phyloP scores from a whole-genome alignment of 2,329 filamentous ascomycete species.

The Claviceps citrina region DNA sequence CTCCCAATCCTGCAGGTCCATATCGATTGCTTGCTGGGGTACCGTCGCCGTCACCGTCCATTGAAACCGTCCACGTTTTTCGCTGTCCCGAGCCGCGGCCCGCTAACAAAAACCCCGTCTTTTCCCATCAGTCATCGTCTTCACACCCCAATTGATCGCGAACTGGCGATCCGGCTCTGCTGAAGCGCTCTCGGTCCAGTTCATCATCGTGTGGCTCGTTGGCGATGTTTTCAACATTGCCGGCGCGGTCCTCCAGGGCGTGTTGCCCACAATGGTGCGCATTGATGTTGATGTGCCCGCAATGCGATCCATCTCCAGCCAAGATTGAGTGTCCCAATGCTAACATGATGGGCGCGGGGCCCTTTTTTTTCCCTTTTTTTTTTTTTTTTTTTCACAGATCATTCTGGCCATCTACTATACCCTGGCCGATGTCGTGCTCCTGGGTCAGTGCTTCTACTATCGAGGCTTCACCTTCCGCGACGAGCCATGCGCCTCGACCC shows the following conservation, averaged over 20 bases:
- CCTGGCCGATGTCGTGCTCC: slow-evolving; percentile 73
- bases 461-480: slow-evolving; percentile 60
- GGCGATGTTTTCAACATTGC: slow-evolving; percentile 96
- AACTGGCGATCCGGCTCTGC: slow-evolving; percentile 77
- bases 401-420: slow-evolving; percentile 93
- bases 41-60: slow-evolving; percentile 11
- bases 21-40: slow-evolving; percentile 88
- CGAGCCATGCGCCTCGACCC: slow-evolving; percentile 26
- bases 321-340: too few species aligned
- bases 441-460: slow-evolving; percentile 91
- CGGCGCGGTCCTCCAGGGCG: slow-evolving; percentile 78
- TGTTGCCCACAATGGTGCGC: slow-evolving; percentile 75
- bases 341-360: too few species aligned
- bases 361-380: not conserved
- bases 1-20: slow-evolving; percentile 42
- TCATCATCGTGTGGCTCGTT: slow-evolving; percentile 81
- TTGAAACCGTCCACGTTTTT: not conserved
- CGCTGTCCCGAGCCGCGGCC: not conserved
- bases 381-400: slow-evolving; percentile 29
- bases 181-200: slow-evolving; percentile 78
- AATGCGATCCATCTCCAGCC: too few species aligned
- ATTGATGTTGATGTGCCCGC: too few species aligned
- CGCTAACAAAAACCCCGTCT: not conserved
- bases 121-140: slow-evolving; percentile 56
- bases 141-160: slow-evolving; percentile 90